Conservation (phyloP, 2,329 filamentous ascomycete species). For the Aspergillus amoenus region DNA sequence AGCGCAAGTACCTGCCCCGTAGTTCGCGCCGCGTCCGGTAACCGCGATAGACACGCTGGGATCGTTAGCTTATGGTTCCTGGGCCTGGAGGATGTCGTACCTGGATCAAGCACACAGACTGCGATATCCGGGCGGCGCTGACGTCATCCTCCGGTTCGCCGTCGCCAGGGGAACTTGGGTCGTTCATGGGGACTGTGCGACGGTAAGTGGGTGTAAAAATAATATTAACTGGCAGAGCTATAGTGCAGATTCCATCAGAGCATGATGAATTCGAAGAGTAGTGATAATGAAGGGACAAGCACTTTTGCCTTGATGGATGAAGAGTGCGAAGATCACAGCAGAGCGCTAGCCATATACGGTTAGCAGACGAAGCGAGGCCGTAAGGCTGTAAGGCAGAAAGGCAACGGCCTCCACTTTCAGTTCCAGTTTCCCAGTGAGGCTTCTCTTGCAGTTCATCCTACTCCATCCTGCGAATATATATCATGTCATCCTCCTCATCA, state of each 20-base stretch:
- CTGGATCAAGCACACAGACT: conserved; percentile 1
- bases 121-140: neutral
- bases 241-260: too few relatives aligned
- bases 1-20: neutral
- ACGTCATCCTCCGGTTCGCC: neutral
- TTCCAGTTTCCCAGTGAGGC: neutral
- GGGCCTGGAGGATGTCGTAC: neutral
- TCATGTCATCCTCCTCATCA: neutral
- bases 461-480: neutral
- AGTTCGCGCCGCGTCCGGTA: conserved; percentile 9
- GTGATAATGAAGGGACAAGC: neutral
- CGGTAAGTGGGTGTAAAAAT: too few relatives aligned
- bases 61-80: neutral
- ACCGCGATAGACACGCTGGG: conserved; percentile 8
- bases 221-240: too few relatives aligned
- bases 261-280: too few relatives aligned
- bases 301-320: neutral
- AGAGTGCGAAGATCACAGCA: too few relatives aligned
- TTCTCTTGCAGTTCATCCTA: neutral
- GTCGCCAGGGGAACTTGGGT: neutral
- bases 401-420: too few relatives aligned
- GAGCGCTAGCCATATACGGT: neutral
- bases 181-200: neutral
- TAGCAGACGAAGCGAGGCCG: neutral
- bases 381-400: neutral